Base-by-base conservation (phyloP, 768 basidiomycete genomes). In the Austroboletus festivus region DNA sequence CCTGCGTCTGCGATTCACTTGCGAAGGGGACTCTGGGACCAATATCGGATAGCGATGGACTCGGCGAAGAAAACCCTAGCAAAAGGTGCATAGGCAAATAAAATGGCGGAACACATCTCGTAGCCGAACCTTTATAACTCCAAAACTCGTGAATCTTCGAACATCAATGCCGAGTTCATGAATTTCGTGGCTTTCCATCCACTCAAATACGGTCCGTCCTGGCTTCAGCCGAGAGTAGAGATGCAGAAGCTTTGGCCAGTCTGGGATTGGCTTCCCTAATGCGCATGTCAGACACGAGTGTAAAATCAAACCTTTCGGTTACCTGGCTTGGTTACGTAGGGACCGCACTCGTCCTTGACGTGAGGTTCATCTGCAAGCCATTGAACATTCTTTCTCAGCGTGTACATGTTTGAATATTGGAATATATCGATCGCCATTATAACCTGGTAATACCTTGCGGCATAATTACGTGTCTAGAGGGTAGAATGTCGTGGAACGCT, bases 341-440 rank as follows among this genome's bases (percentile, higher is more conserved):
- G 80, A 4, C 90, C 93, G 65, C 95, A 99, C 72, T 99, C 95
- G 13, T 84, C 77, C 48, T 82, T 82, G 41, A 97, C 90, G 60
- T 91, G 86, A 4, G 75, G 68, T 62, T 94, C 91, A 42, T 88
- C 82, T 13, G 88, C 91, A 28, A 96, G 80, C 79, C 87, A 91
- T 57, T 92, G 85, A 20, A 96, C 82, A 52, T 83, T 86, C 57
- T 87, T 89, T 44, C 87, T 81, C 22, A 93, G 75, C 1, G 92
- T 93, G 63, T 99, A 99, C 85, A 95, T 92, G 67, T 98, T 98
- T 15, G 93, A 93, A 66, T 87, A 95, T 65, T 96, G 94, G 65
- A 99, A 99, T 38, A 98, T 91, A 70, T 99, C 96, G 46, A 94
- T 83, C 53, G 85, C 88, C 88, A 98, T 93, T 55, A 96, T 83